Conservation (phyloP, 1,139 yeast species). For the Taphrina flavorubra region DNA sequence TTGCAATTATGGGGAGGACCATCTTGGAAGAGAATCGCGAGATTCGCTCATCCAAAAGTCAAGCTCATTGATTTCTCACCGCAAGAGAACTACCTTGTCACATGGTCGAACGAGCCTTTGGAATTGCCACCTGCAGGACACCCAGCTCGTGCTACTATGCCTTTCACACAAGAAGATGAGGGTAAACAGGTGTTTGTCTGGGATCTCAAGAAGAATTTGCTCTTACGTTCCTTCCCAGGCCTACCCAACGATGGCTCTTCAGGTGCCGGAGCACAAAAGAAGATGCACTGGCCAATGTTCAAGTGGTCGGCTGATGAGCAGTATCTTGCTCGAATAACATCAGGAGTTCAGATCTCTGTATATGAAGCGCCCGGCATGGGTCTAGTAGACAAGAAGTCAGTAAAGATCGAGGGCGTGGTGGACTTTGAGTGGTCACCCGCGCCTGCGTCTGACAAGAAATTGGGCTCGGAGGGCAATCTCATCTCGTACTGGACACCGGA, state of each 20-base stretch:
- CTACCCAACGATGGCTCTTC: constrained; percentile 59
- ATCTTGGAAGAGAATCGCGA: constrained; percentile 71
- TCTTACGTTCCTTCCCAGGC: constrained; percentile 87
- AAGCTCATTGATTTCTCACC: constrained; percentile 92
- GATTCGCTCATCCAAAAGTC: constrained; percentile 88
- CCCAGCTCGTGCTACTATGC: constrained; percentile 66
- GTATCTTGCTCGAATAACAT: constrained; percentile 94
- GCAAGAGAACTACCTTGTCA: constrained; percentile 84
- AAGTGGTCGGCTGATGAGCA: constrained; percentile 95
- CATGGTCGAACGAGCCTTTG: constrained; percentile 88
- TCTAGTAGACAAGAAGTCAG: constrained; percentile 82
- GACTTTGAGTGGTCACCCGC: constrained; percentile 98
- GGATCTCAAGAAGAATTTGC: constrained; percentile 84
- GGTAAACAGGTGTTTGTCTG: constrained; percentile 95
- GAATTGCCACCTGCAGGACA: constrained; percentile 68
- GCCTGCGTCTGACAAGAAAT: constrained; percentile 66
- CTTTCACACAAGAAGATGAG: constrained; percentile 84
- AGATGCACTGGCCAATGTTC: constrained; percentile 95
- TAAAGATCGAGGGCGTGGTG: constrained; percentile 81
- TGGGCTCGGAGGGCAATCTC: constrained; percentile 64
- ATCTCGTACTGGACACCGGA: constrained; percentile 98
- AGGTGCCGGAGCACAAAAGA: constrained; percentile 46
- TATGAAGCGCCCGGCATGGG: constrained; percentile 75
- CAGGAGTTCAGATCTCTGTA: constrained; percentile 82
- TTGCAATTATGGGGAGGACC: constrained; percentile 96